Evolutionary conservation across 179 eudicot species (phyloP).

Genomic region (Amaranthus tricolor): DNA sequence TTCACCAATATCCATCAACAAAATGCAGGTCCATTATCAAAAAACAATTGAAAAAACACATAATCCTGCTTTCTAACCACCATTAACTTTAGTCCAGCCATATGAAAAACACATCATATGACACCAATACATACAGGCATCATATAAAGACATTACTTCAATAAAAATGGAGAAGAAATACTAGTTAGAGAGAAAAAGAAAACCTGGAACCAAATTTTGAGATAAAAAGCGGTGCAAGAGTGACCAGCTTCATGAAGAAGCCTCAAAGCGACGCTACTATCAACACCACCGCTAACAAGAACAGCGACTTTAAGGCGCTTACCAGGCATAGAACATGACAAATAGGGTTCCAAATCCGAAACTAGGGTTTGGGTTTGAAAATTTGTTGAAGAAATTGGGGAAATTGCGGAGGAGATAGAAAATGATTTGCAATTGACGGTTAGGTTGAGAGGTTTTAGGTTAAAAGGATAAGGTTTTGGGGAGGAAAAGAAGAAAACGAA

Average conservation of each 20-base stretch:
- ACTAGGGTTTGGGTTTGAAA: constrained; percentile 25
- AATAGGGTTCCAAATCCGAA: constrained; percentile 45
- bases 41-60: neutral
- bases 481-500: neutral
- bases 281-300: constrained; percentile 89
- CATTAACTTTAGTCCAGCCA: neutral
- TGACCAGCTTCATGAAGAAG: constrained; percentile 89
- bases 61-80: too few species aligned
- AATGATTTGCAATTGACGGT: neutral
- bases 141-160: neutral
- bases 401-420: constrained; percentile 16
- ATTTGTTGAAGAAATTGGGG: neutral
- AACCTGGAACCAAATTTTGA: constrained; percentile 95
- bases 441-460: constrained; percentile 16
- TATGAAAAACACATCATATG: neutral
- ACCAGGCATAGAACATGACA: constrained; percentile 60
- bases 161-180: neutral
- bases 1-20: neutral
- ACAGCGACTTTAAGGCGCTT: constrained; percentile 62
- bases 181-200: neutral
- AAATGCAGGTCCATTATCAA: neutral
- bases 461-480: constrained; percentile 5
- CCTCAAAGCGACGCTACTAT: constrained; percentile 92
- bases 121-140: neutral
- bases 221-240: constrained; percentile 90